Conservation (phyloP, 805 yeast genomes). For the Pichia nanzhaoensis region DNA sequence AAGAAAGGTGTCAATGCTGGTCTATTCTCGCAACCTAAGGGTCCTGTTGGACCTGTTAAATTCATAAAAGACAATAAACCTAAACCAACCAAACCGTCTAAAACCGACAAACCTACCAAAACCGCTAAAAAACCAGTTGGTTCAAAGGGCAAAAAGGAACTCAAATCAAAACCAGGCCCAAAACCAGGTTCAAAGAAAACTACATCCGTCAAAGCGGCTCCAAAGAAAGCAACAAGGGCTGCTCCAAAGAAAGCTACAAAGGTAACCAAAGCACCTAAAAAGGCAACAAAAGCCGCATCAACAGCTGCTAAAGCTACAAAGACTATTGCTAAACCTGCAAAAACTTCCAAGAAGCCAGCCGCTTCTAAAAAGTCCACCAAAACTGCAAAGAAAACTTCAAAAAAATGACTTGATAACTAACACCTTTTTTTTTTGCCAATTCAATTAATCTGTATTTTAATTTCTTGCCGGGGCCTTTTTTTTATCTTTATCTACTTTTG, state of each 20-base stretch:
- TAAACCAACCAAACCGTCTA: slow-evolving; percentile 2
- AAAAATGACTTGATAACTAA: slow-evolving; percentile 17
- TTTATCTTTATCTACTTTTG: background rate
- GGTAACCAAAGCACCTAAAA: slow-evolving; percentile 16
- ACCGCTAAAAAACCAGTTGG: background rate
- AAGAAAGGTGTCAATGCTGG: slow-evolving; percentile 77
- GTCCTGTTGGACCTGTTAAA: slow-evolving; percentile 83
- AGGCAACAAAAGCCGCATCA: too few species aligned
- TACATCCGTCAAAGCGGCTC: background rate
- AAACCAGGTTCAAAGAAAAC: background rate
- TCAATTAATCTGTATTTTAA: too few species aligned
- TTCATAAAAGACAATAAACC: slow-evolving; percentile 17
- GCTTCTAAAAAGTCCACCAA: slow-evolving; percentile 27
- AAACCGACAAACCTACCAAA: slow-evolving; percentile 1
- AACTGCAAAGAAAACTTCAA: slow-evolving; percentile 22
- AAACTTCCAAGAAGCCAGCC: slow-evolving; percentile 12
- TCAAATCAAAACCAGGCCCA: slow-evolving; percentile 2
- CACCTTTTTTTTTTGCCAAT: too few species aligned
- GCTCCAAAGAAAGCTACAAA: slow-evolving; percentile 9
- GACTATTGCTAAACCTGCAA: slow-evolving; percentile 16
- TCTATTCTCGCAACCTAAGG: slow-evolving; percentile 77
- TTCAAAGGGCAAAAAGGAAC: background rate
- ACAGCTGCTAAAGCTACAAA: slow-evolving; percentile 18
- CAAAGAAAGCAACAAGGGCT: slow-evolving; percentile 1
- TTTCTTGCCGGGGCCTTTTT: background rate